Evolutionary conservation across 495 filamentous ascomycete genomes (phyloP).

Genomic region (Aspergillus diversus): DNA sequence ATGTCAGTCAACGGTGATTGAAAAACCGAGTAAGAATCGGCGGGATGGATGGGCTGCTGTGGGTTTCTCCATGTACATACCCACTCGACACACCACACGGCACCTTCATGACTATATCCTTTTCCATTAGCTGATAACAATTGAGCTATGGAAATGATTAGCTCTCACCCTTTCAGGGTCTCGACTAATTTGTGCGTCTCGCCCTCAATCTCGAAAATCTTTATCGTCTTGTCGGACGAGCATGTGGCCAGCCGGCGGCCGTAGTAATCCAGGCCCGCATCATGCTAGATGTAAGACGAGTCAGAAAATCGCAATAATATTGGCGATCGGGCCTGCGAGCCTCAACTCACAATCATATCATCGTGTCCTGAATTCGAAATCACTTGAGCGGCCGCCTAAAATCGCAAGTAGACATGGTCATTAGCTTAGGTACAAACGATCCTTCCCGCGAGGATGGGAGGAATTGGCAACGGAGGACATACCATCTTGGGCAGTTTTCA

Average conservation of each 20-base stretch:
- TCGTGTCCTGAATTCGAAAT: constrained; percentile 93
- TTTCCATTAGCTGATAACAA: constrained; percentile 18
- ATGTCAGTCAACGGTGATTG: not conserved
- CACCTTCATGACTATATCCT: constrained; percentile 78
- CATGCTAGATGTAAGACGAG: constrained; percentile 64
- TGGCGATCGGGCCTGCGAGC: not conserved
- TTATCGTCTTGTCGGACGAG: constrained; percentile 97
- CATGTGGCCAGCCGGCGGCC: constrained; percentile 95
- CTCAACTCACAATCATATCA: constrained; percentile 94
- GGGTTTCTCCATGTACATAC: constrained; percentile 42
- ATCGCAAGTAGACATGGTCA: constrained; percentile 12
- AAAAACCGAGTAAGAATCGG: not conserved
- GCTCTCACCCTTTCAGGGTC: constrained; percentile 87
- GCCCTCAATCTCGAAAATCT: constrained; percentile 98
- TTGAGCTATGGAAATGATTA: not conserved
- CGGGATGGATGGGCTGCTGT: not conserved
- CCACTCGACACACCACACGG: constrained; percentile 97
- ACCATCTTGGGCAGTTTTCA: constrained; percentile 21
- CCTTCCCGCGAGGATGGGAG: constrained; percentile 1
- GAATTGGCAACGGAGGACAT: constrained; percentile 7
- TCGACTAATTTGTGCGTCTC: constrained; percentile 88
- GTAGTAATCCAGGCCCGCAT: constrained; percentile 98
- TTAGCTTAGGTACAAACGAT: constrained; percentile 20
- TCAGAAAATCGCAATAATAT: constrained; percentile 12
- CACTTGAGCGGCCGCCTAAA: constrained; percentile 70